A percentile compares a stretch with the other conserved stretches of the same genome.
Conservation (phyloP, 192 early-diverging fungal species). For the Rhizoclosmatium sp. region DNA sequence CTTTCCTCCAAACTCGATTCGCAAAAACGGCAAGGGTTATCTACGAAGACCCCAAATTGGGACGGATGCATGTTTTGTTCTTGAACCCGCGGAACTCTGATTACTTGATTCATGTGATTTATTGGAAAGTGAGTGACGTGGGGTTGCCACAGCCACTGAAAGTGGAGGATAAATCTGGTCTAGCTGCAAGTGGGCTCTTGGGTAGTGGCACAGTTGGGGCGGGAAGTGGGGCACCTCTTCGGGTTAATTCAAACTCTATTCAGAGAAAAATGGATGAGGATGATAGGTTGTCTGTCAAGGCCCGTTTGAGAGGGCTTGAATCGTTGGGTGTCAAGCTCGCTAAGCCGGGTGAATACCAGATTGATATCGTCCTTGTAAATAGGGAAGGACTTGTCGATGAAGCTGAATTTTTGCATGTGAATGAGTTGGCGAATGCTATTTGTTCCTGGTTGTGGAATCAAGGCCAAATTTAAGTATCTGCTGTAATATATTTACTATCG, state of each 20-base stretch:
- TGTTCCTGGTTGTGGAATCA: slow-evolving; percentile 50
- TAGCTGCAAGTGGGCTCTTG: neutral
- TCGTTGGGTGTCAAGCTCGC: slow-evolving; percentile 27
- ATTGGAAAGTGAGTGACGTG: slow-evolving; percentile 13
- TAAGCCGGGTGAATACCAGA: slow-evolving; percentile 33
- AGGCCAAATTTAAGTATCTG: neutral
- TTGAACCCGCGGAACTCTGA: slow-evolving; percentile 58
- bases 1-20: slow-evolving; percentile 37
- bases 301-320: slow-evolving; percentile 17
- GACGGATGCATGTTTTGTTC: slow-evolving; percentile 53
- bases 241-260: neutral
- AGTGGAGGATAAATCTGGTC: neutral
- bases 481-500: too few relatives aligned
- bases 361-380: slow-evolving; percentile 49
- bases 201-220: neutral
- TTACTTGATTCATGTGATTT: slow-evolving; percentile 56
- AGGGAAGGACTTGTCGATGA: slow-evolving; percentile 54
- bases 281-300: slow-evolving; percentile 20
- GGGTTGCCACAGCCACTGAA: slow-evolving; percentile 25
- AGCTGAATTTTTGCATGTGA: slow-evolving; percentile 53
- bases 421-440: slow-evolving; percentile 55
- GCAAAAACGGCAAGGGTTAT: slow-evolving; percentile 27
- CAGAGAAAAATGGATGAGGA: slow-evolving; percentile 3
- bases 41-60: slow-evolving; percentile 23
- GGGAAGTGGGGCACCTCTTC: neutral